Conservation (phyloP, 208 protist species). For the Trypanosoma melophagium region DNA sequence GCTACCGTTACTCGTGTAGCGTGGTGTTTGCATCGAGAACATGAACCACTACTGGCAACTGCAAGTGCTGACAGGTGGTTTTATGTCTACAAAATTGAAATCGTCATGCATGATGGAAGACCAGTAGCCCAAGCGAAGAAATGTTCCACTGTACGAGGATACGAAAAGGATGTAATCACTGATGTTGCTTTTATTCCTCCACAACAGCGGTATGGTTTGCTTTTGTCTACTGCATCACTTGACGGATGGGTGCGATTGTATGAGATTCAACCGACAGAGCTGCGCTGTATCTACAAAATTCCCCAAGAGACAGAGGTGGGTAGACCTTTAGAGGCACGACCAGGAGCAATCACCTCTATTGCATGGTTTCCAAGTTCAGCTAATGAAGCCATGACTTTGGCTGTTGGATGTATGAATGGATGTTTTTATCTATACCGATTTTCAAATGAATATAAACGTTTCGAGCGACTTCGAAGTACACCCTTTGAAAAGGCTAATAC, state of each 20-base stretch:
- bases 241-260: conserved; percentile 87
- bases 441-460: conserved; percentile 57
- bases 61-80: conserved; percentile 83
- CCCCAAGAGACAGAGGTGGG: conserved; percentile 46
- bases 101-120: conserved; percentile 54
- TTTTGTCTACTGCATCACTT: conserved; percentile 84
- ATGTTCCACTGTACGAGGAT: conserved; percentile 66
- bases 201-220: conserved; percentile 71
- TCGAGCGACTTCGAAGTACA: conserved; percentile 33
- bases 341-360: conserved; percentile 71
- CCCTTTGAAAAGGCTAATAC: conserved; percentile 37
- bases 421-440: conserved; percentile 77
- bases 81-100: conserved; percentile 80
- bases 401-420: conserved; percentile 76
- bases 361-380: conserved; percentile 81
- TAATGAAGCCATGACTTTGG: conserved; percentile 80
- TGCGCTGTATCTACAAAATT: conserved; percentile 63
- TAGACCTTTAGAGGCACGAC: conserved; percentile 20
- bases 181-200: conserved; percentile 87
- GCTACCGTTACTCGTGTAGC: conserved; percentile 74
- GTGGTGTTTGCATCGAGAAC: conserved; percentile 84
- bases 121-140: conserved; percentile 49
- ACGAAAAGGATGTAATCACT: conserved; percentile 88
- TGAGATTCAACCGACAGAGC: conserved; percentile 77
- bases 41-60: conserved; percentile 79